These are phyloP conservation scores for Fusarium domesticum DNA, from an alignment of 2,329 filamentous ascomycete species.

Conservation along the genomic window DNA sequence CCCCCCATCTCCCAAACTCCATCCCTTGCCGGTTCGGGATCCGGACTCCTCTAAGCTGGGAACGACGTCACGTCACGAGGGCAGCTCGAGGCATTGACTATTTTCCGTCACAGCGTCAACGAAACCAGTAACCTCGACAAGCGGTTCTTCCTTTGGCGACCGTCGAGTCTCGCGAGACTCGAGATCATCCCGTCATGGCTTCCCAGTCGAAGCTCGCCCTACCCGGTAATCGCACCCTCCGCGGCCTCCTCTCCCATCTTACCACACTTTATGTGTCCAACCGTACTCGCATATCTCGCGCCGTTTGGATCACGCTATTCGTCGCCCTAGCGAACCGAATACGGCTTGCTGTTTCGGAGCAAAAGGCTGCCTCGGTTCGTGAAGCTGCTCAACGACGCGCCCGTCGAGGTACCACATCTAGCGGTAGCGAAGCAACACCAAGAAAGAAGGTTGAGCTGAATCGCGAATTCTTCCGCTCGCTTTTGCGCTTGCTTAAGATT, in stretches of 20 bases:
- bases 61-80: constrained; percentile 27
- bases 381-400: constrained; percentile 56
- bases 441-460: constrained; percentile 89
- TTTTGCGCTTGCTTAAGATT: constrained; percentile 76
- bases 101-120: constrained; percentile 5
- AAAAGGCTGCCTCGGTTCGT: constrained; percentile 76
- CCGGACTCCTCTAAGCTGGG: constrained; percentile 12
- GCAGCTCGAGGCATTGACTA: no score
- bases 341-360: constrained; percentile 86
- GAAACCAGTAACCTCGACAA: background rate
- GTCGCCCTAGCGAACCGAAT: constrained; percentile 81
- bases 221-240: constrained; percentile 60
- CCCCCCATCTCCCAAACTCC: background rate
- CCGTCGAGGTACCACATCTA: constrained; percentile 49
- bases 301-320: constrained; percentile 78
- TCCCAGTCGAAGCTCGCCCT: constrained; percentile 70
- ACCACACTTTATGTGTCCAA: constrained; percentile 73
- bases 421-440: constrained; percentile 36
- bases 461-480: constrained; percentile 71
- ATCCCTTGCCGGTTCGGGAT: constrained; percentile 5
- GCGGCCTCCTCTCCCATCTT: constrained; percentile 62
- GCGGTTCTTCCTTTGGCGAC: background rate
- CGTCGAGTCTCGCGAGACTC: constrained; percentile 6
- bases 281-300: constrained; percentile 77
- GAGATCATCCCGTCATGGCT: constrained; percentile 54